phyloP scores from a whole-genome alignment of 306 rosid species.

The Citrullus mucosospermus region DNA sequence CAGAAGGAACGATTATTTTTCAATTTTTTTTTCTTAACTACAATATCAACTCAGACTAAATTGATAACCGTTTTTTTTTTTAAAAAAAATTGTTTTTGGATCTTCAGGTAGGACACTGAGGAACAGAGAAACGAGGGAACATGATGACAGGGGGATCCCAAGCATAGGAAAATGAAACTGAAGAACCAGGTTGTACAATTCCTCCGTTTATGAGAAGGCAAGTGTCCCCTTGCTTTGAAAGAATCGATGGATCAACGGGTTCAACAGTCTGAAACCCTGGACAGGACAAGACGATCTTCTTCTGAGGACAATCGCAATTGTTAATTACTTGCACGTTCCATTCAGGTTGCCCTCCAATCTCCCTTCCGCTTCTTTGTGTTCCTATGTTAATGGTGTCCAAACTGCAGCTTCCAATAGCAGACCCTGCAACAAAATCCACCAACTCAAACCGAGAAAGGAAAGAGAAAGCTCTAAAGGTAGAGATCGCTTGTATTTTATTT shows the following conservation, averaged over 20 bases:
- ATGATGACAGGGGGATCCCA: constrained; percentile 45
- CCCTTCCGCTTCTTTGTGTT: constrained; percentile 32
- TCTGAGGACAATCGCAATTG: constrained; percentile 31
- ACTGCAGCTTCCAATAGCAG: constrained; percentile 14
- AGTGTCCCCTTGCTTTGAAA: constrained; percentile 13
- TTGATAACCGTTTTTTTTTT: neutral
- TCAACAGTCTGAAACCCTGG: constrained; percentile 28
- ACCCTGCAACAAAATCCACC: constrained; percentile 24
- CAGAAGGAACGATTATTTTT: neutral
- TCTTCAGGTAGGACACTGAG: constrained; percentile 5
- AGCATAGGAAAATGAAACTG: constrained; percentile 39
- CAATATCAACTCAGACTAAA: neutral
- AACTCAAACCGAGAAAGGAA: neutral
- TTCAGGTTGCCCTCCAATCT: constrained; percentile 28
- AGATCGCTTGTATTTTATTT: neutral
- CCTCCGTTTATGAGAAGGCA: constrained; percentile 34
- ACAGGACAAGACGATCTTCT: constrained; percentile 17
- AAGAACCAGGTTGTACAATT: neutral
- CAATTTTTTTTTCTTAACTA: too few species aligned
- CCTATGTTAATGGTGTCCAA: constrained; percentile 33
- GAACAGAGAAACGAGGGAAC: constrained; percentile 18
- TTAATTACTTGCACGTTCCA: constrained; percentile 49
- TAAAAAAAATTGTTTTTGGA: neutral
- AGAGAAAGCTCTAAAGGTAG: neutral
- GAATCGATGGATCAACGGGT: constrained; percentile 16